A percentile compares a stretch with the other conserved stretches of the same genome.
Evolutionary conservation across 805 yeast species (phyloP).

Genomic region (Saccharomycopsis olivae): DNA sequence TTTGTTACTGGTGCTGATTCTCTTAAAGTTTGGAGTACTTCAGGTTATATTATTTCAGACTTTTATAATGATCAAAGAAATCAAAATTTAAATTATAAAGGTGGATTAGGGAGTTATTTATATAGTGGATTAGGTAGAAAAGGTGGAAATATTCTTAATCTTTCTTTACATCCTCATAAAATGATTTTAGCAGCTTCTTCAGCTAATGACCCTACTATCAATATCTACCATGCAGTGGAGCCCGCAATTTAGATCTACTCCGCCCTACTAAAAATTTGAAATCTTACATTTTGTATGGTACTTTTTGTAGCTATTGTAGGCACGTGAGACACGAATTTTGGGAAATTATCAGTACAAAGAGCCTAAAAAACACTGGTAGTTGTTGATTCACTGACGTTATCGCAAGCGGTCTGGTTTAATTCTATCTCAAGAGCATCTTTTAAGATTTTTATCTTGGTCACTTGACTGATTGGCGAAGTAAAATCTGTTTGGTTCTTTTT

Average conservation of each 20-base stretch:
- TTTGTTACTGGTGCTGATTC: conserved; percentile 79
- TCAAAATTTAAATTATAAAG: conserved; percentile 1
- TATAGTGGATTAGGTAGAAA: conserved; percentile 21
- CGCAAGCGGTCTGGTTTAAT: too few species aligned
- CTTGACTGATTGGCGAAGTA: too few species aligned
- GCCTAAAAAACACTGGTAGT: too few species aligned
- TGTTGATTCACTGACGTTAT: too few species aligned
- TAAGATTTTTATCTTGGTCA: too few species aligned
- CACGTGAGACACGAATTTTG: too few species aligned
- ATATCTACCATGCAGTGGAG: conserved; percentile 32
- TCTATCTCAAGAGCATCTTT: too few species aligned
- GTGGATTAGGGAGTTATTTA: conserved; percentile 22
- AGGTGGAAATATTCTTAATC: conserved; percentile 42
- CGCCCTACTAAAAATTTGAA: too few species aligned
- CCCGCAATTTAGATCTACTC: neutral
- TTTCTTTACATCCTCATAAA: conserved; percentile 85
- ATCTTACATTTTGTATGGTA: too few species aligned
- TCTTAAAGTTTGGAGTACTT: conserved; percentile 75
- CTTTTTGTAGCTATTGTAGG: too few species aligned
- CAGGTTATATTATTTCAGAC: conserved; percentile 61
- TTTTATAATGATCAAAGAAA: conserved; percentile 33
- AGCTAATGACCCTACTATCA: conserved; percentile 63
- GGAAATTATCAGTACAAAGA: too few species aligned
- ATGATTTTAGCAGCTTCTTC: conserved; percentile 78
- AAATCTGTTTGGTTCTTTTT: too few species aligned